Base-by-base conservation (phyloP, 169 alveolate genomes). In the Plasmodium blacklocki region DNA sequence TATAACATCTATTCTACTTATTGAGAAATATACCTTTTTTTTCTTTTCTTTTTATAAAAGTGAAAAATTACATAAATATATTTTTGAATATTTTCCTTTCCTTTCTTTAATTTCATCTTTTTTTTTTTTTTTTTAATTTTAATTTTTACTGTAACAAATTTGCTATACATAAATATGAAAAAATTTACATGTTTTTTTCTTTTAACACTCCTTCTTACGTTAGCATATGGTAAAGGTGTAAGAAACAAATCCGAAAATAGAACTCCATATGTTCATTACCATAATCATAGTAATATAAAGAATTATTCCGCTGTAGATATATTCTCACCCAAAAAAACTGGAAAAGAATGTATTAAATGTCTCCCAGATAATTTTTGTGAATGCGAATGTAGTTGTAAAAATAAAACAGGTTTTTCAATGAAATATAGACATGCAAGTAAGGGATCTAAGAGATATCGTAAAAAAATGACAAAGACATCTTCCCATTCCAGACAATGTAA, bases 391-490 rank as follows among this genome's bases (percentile, higher is more conserved):
- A 78, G 78, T 56, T 78, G 89, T 50, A 78, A 78, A 45, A 78
- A 78, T 56, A 78, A 78, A 66, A 78, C 89, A 45, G 89, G 89
- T 14, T 78, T 78, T 78, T 49, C 89, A 49, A 78, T 78, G 89
- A 78, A 78, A 70, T 78, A 78, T 43, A 78, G 89, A 18, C 29
- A 78, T 45, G 89, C 89, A 23, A 78, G 89, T 49, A 64, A 26
- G 39, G 89, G 89, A 43, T 21, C 74, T 58, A 78, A 78, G 11
- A 19, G 14, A 18, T 18, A n/a, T 49, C 32, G 60, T n/a, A 2
- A 15, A 50, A 12, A 19, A 49, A 64, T n/a, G 39, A 43, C 14
- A 19, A 59, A 45, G 18, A 67, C 18, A 58, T 2, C 63, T 78
- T 19, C 80, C 11, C 58, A 45, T 59, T 59, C 89, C 18, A 70